Evolutionary conservation across 495 filamentous ascomycete species (phyloP), one percentile per base, ranked within the genome.

Genomic region (Aspergillus funiculosus): DNA sequence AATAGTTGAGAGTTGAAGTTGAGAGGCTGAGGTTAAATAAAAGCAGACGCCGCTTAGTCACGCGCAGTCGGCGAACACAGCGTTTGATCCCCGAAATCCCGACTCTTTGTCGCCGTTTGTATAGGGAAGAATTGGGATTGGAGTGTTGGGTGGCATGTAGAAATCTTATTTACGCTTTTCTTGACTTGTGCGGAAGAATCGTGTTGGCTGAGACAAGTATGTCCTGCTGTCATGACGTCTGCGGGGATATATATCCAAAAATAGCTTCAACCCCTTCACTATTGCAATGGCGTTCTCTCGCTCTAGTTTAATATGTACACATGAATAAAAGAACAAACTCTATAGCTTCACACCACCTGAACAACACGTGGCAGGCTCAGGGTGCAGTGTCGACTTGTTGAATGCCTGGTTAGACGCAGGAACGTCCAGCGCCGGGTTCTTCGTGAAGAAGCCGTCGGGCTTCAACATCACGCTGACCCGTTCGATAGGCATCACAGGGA

Each of bases 391-490:
- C 8, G 64, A 69, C 51, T 63, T 42, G 51, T 71, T 71, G 22
- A 69, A 68, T 4, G 56, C 37, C 55, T 71, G 68, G 6, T 22
- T 46, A 1, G 62, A 67, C 5, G 57, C 56, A 1, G 68, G 77
- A 9, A 88, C 85, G 66, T 88, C 85, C 30, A 87, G 46, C 6
- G 82, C 81, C 0, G 85, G 85, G 53, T 89, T 89, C 67, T 72
- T 73, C 6, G 78, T 77, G 64, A 89, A 89, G 71, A 89, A 89
- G 7, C 84, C 82, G 39, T 76, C 76, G 6, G 84, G 83, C 62
- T 81, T 80, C 42, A 89, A 82, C 79, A 58, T 77, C 64, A 54
- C 76, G 32, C 63, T 67, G 20, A 70, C 58, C 6, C 59, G 62
- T 38, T 71, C 70, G 39, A 67, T 52, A 0, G 69, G 69, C 85